These are phyloP conservation scores for Mycena sp. DNA, from an alignment of 1,284 basidiomycete genomes.

Conservation along the genomic window DNA sequence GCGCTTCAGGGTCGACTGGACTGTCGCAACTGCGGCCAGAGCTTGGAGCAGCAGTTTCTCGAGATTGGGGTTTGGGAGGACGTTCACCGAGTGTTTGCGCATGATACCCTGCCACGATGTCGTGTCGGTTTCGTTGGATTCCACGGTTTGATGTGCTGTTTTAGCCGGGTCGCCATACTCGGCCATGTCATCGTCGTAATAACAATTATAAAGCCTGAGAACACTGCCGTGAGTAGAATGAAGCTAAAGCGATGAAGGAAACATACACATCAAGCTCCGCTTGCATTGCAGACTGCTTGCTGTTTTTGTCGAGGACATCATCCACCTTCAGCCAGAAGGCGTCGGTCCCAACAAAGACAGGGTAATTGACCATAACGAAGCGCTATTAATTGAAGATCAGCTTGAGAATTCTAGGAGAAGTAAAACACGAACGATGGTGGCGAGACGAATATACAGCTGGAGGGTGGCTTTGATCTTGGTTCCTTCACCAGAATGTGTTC, in stretches of 20 bases:
- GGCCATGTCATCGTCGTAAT: neutral
- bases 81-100: neutral
- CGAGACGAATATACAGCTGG: too few species aligned
- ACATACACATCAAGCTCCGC: neutral
- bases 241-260: neutral
- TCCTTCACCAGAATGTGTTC: too few species aligned
- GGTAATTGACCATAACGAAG: neutral
- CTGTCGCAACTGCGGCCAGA: too few species aligned
- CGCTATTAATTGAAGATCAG: neutral
- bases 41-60: too few species aligned
- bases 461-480: too few species aligned
- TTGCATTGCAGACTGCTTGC: neutral
- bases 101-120: neutral
- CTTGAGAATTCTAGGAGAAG: too few species aligned
- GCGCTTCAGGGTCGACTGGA: too few species aligned
- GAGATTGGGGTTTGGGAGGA: neutral
- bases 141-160: neutral
- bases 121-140: neutral
- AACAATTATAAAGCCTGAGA: neutral
- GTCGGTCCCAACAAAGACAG: neutral
- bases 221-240: too few species aligned
- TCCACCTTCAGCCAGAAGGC: neutral
- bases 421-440: neutral
- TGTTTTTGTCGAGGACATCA: neutral
- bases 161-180: neutral